Evolutionary conservation across 202 grass and related monocot genomes (phyloP), one percentile per base, ranked within the genome.

Genomic region (Panicum virgatum): DNA sequence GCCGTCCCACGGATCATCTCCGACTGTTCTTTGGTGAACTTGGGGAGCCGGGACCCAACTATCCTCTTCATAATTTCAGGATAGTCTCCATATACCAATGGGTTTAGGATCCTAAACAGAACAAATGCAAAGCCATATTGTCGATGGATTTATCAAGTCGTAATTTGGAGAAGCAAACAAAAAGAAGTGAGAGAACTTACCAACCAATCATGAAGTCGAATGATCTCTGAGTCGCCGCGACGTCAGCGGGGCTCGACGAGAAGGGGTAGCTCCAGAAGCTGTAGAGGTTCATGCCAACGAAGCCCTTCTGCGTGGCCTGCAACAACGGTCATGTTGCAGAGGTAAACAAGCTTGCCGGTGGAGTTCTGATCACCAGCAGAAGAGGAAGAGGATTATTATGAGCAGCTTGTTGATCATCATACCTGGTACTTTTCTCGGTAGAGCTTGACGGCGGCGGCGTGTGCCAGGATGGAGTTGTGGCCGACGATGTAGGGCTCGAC

Each of bases 1-100:
- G 61, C 38, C 19, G 43, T 14, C 46, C 89, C 91, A 39, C 89
- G 86, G 56, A 97, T 36, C 25, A 89, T 70, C 51, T 87, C 48
- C 0, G 89, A 88, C n/a, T 97, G 91, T 0, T 77, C 19, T 12
- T 87, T 20, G 26, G 72, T 92, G 80, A 97, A 97, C 2, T 66
- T 80, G 1, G 91, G 94, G 7, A 97, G 79, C 40, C 91, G 69
- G 11, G 82, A 82, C 0, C 87, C 89, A 1, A 69, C 87, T 14
- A 46, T 80, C 82, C 73, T 72, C 86, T 90, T 94, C 94, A 97
- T 97, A 39, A 85, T 78, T 25, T 86, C 43, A 11, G 94, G 94
- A 29, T 97, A 97, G 37, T 92, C 89, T 75, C 94, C 94, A n/a
- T 83, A 71, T 3, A 97, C 89, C 67, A 97, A 77, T 4, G 94